Conservation (phyloP, 148 eudicot genomes). For the Vaccinium vitisidaea region DNA sequence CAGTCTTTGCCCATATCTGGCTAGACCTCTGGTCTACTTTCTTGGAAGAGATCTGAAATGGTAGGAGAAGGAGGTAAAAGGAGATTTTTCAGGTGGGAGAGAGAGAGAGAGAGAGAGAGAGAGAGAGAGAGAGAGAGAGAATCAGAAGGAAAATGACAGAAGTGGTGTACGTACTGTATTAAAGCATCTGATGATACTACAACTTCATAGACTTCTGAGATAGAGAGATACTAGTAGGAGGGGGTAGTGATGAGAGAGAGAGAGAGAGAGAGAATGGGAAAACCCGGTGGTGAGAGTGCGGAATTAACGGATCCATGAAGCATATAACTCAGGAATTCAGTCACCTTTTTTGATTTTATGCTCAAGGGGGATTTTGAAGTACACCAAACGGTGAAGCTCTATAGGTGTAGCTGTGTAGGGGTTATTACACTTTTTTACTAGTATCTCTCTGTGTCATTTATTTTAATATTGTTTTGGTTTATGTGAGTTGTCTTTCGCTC, state of each 20-base stretch:
- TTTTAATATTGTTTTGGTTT: not conserved
- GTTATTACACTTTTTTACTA: not conserved
- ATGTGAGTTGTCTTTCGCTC: not conserved
- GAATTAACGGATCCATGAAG: too few relatives aligned
- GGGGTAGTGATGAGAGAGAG: too few relatives aligned
- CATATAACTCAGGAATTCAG: too few relatives aligned
- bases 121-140: too few relatives aligned
- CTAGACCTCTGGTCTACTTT: not conserved
- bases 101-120: too few relatives aligned
- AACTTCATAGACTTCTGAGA: not conserved
- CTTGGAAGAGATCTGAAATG: not conserved
- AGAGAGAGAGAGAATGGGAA: too few relatives aligned
- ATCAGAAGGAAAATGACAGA: conserved; percentile 27
- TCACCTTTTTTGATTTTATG: not conserved
- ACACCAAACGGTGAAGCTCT: not conserved
- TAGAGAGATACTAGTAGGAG: too few relatives aligned
- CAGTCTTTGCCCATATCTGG: conserved; percentile 65
- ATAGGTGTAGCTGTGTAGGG: not conserved
- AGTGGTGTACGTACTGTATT: not conserved
- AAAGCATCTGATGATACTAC: not conserved
- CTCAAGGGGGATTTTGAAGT: conserved; percentile 1
- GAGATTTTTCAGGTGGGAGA: not conserved
- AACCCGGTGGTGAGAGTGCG: too few relatives aligned
- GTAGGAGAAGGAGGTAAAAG: not conserved
- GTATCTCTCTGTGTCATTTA: not conserved